Percentiles rank a stretch among this genome's conserved stretches.
These are phyloP conservation scores for Cladosporium halotolerans DNA, from an alignment of 2,329 filamentous ascomycete genomes.

Conservation along the genomic window DNA sequence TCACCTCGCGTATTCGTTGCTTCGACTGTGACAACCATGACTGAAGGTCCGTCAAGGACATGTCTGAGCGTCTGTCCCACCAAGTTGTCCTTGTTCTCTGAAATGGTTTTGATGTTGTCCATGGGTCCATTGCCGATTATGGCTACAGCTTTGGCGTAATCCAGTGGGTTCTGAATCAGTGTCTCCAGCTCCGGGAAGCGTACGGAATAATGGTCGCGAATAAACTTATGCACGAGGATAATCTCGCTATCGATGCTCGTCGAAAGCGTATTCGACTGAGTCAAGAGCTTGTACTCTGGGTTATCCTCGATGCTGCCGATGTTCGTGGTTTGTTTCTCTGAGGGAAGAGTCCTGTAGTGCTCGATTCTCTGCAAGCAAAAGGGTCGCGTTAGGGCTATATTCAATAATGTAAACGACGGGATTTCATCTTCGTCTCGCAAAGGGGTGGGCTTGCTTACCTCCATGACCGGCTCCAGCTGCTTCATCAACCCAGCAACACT, in stretches of 20 bases:
- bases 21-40: slow-evolving; percentile 96
- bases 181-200: slow-evolving; percentile 90
- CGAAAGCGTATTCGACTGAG: slow-evolving; percentile 81
- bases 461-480: slow-evolving; percentile 69
- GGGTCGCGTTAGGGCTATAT: slow-evolving; percentile 62
- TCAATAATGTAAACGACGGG: slow-evolving; percentile 56
- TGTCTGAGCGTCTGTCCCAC: slow-evolving; percentile 68
- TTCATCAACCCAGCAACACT: slow-evolving; percentile 76
- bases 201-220: slow-evolving; percentile 89
- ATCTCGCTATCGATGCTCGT: slow-evolving; percentile 92
- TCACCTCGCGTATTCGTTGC: slow-evolving; percentile 82
- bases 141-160: slow-evolving; percentile 91
- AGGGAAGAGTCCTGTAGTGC: slow-evolving; percentile 64
- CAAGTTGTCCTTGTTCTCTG: slow-evolving; percentile 70
- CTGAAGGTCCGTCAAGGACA: slow-evolving; percentile 77
- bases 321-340: slow-evolving; percentile 56
- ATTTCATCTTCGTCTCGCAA: slow-evolving; percentile 26
- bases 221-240: slow-evolving; percentile 88
- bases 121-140: slow-evolving; percentile 90
- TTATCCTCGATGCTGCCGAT: slow-evolving; percentile 86
- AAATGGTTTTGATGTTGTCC: slow-evolving; percentile 76
- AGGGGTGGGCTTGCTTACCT: slow-evolving; percentile 55
- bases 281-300: slow-evolving; percentile 82
- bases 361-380: slow-evolving; percentile 66
- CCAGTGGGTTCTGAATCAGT: slow-evolving; percentile 82